Evolutionary conservation across 169 alveolate genomes (phyloP), one percentile per base, ranked within the genome.

Genomic region (Cytauxzoon felis): DNA sequence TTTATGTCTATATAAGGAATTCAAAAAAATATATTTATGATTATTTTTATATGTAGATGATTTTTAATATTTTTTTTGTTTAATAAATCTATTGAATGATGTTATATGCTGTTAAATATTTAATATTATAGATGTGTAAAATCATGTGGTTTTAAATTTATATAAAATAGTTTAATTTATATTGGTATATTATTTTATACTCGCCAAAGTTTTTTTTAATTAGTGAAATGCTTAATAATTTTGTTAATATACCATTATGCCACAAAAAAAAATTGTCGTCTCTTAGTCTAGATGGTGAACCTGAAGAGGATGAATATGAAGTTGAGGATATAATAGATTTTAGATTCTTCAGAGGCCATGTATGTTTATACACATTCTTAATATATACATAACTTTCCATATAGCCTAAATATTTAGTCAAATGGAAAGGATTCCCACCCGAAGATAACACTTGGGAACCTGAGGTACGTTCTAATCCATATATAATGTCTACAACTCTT

Each of bases 371-470:
- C 45, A 38, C 45, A 38, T n/a, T n/a, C 45, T 38, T 13, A 42
- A 23, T 27, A 33, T 21, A 56, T 4, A 47, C 11, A 43, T 24
- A 4, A n/a, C 7, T 11, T 3, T 30, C 2, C 0, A 18, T 45
- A n/a, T 40, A 75, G 47, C 80, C 85, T 7, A 62, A 57, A 33
- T 85, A 67, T 64, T 60, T 80, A 47, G 88, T 85, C 23, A 80
- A 80, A 48, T 85, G 91, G 91, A 80, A 80, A 68, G 91, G 91
- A 34, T 85, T 73, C 68, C 80, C 87, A 18, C 84, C 76, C 59
- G 75, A 64, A 62, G 91, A 85, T 43, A 80, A 85, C 65, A 85
- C 91, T 6, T 85, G 91, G 91, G 91, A 85, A 59, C 91, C 91
- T 11, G 91, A 85, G 79, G 85, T 75, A 50, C 3, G 9, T 4